Percentiles rank a stretch among this genome's conserved stretches.
Conservation (phyloP, 257 asterid species). For the Petrea volubilis region DNA sequence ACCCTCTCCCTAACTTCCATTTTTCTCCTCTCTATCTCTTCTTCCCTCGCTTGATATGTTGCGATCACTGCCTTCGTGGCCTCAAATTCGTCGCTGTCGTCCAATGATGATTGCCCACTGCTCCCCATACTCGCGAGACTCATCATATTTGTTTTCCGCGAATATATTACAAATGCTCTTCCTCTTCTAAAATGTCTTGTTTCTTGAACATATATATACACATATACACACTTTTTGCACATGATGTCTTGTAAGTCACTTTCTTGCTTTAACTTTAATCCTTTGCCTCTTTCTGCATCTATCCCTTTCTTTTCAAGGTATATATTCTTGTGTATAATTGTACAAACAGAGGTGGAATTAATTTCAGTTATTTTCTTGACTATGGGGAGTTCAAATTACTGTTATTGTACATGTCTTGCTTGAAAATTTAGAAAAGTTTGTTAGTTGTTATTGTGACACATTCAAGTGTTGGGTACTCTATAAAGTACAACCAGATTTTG, state of each 20-base stretch:
- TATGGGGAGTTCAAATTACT: not conserved
- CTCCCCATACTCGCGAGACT: slow-evolving; percentile 55
- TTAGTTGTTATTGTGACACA: slow-evolving; percentile 21
- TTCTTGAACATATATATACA: not conserved
- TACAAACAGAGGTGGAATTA: not conserved
- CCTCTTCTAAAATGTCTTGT: not conserved
- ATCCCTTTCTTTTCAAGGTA: slow-evolving; percentile 44
- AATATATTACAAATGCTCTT: not conserved
- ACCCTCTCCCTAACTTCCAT: slow-evolving; percentile 68
- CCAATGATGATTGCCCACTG: slow-evolving; percentile 56
- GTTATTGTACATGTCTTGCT: slow-evolving; percentile 19
- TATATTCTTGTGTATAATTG: not conserved
- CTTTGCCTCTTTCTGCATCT: slow-evolving; percentile 24
- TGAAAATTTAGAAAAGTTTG: slow-evolving; percentile 30
- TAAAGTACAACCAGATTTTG: slow-evolving; percentile 3
- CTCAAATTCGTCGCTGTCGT: slow-evolving; percentile 55
- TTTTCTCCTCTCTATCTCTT: slow-evolving; percentile 79
- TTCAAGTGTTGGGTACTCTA: slow-evolving; percentile 36
- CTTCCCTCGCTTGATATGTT: slow-evolving; percentile 66
- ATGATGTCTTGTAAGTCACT: slow-evolving; percentile 10
- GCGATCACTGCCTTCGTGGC: slow-evolving; percentile 58
- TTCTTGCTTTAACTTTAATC: slow-evolving; percentile 60
- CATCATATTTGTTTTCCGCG: slow-evolving; percentile 31
- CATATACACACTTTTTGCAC: not conserved
- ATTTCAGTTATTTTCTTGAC: not conserved